These are phyloP conservation scores for Pouteria glomerata DNA, from an alignment of 148 eudicot genomes.

Conservation along the genomic window DNA sequence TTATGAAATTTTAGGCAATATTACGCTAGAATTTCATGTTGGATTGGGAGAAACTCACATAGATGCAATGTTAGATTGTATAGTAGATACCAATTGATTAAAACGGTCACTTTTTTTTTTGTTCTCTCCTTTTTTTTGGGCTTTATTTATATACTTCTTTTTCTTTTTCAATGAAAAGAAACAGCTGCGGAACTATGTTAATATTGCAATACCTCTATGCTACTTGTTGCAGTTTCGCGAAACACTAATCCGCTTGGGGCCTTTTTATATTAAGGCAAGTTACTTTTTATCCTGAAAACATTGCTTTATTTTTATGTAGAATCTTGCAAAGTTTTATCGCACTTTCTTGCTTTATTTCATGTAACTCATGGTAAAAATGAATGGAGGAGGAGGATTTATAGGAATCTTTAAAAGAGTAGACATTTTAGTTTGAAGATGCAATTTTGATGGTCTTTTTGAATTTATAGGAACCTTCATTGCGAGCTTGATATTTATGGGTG, in stretches of 20 bases:
- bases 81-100: neutral
- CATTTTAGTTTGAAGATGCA: no score
- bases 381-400: no score
- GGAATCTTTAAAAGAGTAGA: no score
- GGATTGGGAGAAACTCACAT: neutral
- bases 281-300: neutral
- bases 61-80: neutral
- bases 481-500: no score
- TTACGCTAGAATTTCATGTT: neutral
- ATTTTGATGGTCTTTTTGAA: no score
- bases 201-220: neutral
- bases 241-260: constrained; percentile 83
- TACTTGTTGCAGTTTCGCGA: constrained; percentile 76
- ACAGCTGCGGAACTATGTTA: neutral
- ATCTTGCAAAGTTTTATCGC: neutral
- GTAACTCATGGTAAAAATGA: neutral
- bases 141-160: neutral
- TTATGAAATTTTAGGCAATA: no score
- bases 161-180: neutral
- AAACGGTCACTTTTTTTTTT: neutral
- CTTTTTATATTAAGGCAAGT: constrained; percentile 89
- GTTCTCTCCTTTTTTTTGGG: neutral
- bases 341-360: neutral
- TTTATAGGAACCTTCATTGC: no score
- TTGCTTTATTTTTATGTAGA: neutral